Evolutionary conservation across 1,284 basidiomycete species (phyloP), one percentile per base, ranked within the genome.

Genomic region (Thelephora terrestris): DNA sequence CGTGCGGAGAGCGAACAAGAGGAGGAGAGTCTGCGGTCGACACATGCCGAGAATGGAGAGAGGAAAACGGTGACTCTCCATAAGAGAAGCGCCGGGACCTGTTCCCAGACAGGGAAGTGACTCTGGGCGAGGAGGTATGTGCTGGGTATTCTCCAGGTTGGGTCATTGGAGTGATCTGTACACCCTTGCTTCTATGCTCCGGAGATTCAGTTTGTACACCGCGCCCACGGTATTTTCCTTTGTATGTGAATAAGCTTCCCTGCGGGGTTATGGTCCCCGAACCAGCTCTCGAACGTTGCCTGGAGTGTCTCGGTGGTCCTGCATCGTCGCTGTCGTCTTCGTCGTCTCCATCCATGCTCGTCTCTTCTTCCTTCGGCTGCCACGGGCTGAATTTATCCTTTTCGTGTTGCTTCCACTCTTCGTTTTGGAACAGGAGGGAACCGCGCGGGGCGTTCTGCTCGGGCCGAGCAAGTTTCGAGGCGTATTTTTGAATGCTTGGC

Each of bases 321-420:
- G 42, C 58, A 54, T 51, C 49, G 47, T 57, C 53, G 54, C 56
- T 52, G 47, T 57, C 57, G 43, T 48, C 49, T 36, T 47, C 55
- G 54, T 57, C 71, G 45, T 68, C 70, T 47, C 66, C 71, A 29
- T 72, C 53, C 58, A 21, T 63, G 64, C 10, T 64, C 61, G 32
- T 67, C 64, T n/a, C 71, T 81, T 43, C 83, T 80, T n/a, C 78
- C 78, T 50, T 89, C 87, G 1, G 82, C 88, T 60, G 91, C 88
- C 53, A 79, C 48, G 61, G 72, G 51, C 64, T 61, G 44, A 66
- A 60, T 4, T 74, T 58, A 60, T 66, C 54, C 57, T 62, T 53
- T 56, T 65, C 62, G 47, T 62, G 64, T 52, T 63, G 69, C 38
- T 67, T 62, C 61, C 68, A 71, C 7, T 61, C 66, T 45, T 69